These are phyloP conservation scores for Cucurbita pepo DNA, from an alignment of 306 rosid species.

Conservation along the genomic window DNA sequence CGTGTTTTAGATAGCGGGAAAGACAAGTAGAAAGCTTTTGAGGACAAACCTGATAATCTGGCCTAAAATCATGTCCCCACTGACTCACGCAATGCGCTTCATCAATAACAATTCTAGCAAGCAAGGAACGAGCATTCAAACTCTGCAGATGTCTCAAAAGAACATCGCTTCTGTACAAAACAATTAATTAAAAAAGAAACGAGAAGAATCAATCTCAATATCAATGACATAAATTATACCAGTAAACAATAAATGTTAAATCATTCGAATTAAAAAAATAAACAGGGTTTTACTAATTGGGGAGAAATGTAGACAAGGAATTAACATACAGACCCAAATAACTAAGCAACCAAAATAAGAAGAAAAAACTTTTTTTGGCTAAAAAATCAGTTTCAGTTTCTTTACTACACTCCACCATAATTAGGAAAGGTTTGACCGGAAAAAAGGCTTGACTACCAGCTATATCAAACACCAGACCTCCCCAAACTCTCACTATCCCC, in stretches of 20 bases:
- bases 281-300: not conserved
- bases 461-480: not conserved
- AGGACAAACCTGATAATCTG: slow-evolving; percentile 85
- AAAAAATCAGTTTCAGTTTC: too few relatives aligned
- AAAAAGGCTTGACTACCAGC: not conserved
- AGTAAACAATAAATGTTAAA: not conserved
- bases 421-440: not conserved
- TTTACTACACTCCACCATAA: too few relatives aligned
- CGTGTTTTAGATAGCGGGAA: not conserved
- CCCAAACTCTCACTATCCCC: not conserved
- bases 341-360: not conserved
- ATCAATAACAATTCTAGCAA: slow-evolving; percentile 88
- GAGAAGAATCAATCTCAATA: not conserved
- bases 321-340: not conserved
- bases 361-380: not conserved
- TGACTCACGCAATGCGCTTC: slow-evolving; percentile 99
- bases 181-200: slow-evolving; percentile 7
- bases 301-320: not conserved
- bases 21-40: slow-evolving; percentile 1
- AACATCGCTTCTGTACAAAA: slow-evolving; percentile 64
- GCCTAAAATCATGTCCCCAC: slow-evolving; percentile 99
- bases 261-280: not conserved
- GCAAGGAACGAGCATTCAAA: slow-evolving; percentile 71
- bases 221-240: not conserved
- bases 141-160: slow-evolving; percentile 74